Evolutionary conservation across 2,329 filamentous ascomycete genomes (phyloP).

Genomic region (Beauveria sp.): DNA sequence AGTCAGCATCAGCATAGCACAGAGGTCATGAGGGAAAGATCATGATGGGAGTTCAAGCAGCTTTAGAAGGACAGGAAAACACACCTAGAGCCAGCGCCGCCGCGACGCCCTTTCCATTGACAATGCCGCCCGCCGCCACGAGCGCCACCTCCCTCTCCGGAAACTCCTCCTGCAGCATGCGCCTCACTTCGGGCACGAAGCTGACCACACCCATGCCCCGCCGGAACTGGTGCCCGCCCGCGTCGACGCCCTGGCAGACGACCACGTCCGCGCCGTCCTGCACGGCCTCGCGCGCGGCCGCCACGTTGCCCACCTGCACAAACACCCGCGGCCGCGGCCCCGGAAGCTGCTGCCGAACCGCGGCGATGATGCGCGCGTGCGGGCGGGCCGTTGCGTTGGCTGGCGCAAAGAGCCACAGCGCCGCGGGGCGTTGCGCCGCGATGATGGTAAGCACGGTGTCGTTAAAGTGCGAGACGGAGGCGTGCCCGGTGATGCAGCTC

Average conservation of each 20-base stretch:
- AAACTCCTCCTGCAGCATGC: slow-evolving; percentile 34
- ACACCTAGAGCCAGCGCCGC: slow-evolving; percentile 47
- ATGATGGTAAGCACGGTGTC: slow-evolving; percentile 44
- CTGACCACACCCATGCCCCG: slow-evolving; percentile 46
- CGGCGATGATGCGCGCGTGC: slow-evolving; percentile 28
- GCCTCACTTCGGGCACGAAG: slow-evolving; percentile 49
- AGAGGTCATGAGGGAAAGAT: no score
- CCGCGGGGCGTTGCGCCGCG: slow-evolving; percentile 43
- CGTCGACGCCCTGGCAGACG: slow-evolving; percentile 56
- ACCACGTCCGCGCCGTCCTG: slow-evolving; percentile 47
- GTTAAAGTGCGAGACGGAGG: slow-evolving; percentile 30
- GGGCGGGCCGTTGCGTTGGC: slow-evolving; percentile 30
- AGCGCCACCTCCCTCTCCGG: slow-evolving; percentile 29
- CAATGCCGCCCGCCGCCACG: slow-evolving; percentile 53
- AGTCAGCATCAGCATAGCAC: background rate
- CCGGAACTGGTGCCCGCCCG: slow-evolving; percentile 54
- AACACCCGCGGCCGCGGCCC: slow-evolving; percentile 37
- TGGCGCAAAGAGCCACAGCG: slow-evolving; percentile 62
- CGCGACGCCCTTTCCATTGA: slow-evolving; percentile 45
- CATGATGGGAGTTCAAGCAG: no score
- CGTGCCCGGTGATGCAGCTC: slow-evolving; percentile 48
- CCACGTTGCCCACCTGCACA: slow-evolving; percentile 54
- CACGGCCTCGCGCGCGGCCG: slow-evolving; percentile 42
- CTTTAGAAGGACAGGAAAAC: slow-evolving; percentile 11
- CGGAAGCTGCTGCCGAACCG: slow-evolving; percentile 20